Percentiles rank a stretch among this genome's conserved stretches.
These are phyloP conservation scores for Dioscorea zingiberensis DNA, from an alignment of 106 monocot species.

Conservation along the genomic window DNA sequence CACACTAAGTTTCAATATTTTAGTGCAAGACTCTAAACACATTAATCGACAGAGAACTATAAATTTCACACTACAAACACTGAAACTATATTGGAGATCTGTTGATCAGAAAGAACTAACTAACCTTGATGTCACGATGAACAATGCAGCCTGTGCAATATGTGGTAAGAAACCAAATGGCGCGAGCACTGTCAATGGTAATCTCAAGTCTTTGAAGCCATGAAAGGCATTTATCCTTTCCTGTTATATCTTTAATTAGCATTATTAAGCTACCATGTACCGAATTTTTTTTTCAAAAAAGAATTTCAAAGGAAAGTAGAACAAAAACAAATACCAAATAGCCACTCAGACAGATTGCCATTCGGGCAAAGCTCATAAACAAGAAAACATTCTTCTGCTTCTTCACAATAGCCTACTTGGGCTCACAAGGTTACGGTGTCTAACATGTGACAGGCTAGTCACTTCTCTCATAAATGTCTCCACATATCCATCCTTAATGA, in stretches of 20 bases:
- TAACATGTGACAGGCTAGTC: constrained; percentile 44
- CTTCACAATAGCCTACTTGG: constrained; percentile 42
- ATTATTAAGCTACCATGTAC: too few relatives aligned
- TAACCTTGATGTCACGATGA: constrained; percentile 62
- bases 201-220: constrained; percentile 45
- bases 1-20: too few relatives aligned
- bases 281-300: too few relatives aligned
- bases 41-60: too few relatives aligned
- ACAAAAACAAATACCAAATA: constrained; percentile 29
- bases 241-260: constrained; percentile 9
- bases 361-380: constrained; percentile 47
- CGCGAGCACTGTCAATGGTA: constrained; percentile 42
- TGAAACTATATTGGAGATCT: too few relatives aligned
- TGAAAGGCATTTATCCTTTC: constrained; percentile 35
- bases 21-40: too few relatives aligned
- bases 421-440: constrained; percentile 54
- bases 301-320: background rate
- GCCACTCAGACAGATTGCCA: constrained; percentile 56
- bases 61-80: too few relatives aligned
- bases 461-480: constrained; percentile 60
- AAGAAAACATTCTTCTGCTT: constrained; percentile 40
- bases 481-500: constrained; percentile 44
- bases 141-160: constrained; percentile 59
- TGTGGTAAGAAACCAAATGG: constrained; percentile 57
- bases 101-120: background rate